Conservation (phyloP, 345 rosid species). For the Eucalyptus camaldulensis region DNA sequence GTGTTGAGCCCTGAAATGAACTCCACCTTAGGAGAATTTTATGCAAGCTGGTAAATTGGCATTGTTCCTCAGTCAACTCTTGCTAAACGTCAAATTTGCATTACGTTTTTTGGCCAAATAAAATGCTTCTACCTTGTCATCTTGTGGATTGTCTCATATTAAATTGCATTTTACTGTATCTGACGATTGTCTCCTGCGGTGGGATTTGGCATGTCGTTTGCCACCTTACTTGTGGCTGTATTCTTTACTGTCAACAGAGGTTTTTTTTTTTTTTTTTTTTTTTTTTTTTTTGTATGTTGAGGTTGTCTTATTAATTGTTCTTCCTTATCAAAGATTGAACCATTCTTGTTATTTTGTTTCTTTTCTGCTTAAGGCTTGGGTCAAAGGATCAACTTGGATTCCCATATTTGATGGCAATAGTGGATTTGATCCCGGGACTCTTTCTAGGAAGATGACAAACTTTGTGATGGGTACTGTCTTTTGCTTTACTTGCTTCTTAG, state of each 20-base stretch:
- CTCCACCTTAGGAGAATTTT: background rate
- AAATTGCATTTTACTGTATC: background rate
- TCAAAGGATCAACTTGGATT: slow-evolving; percentile 80
- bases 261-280: background rate
- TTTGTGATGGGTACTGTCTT: slow-evolving; percentile 66
- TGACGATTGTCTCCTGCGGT: background rate
- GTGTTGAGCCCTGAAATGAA: background rate
- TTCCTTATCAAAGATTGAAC: background rate
- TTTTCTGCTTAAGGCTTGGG: slow-evolving; percentile 55
- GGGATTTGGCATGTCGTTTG: background rate
- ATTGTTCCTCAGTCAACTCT: background rate
- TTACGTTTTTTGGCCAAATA: background rate
- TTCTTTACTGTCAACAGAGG: background rate
- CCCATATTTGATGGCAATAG: slow-evolving; percentile 67
- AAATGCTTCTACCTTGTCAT: background rate
- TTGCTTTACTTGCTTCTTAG: background rate
- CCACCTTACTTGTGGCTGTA: background rate
- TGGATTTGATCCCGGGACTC: slow-evolving; percentile 44
- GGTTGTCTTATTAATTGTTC: background rate
- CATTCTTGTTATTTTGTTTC: background rate
- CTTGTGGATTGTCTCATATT: background rate
- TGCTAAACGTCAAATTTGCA: background rate
- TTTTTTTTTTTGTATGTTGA: background rate
- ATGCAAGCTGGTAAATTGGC: background rate
- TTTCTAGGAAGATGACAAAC: slow-evolving; percentile 52